These are phyloP conservation scores for Globisporangium canariense DNA, from an alignment of 352 stramenopile species.

Conservation along the genomic window DNA sequence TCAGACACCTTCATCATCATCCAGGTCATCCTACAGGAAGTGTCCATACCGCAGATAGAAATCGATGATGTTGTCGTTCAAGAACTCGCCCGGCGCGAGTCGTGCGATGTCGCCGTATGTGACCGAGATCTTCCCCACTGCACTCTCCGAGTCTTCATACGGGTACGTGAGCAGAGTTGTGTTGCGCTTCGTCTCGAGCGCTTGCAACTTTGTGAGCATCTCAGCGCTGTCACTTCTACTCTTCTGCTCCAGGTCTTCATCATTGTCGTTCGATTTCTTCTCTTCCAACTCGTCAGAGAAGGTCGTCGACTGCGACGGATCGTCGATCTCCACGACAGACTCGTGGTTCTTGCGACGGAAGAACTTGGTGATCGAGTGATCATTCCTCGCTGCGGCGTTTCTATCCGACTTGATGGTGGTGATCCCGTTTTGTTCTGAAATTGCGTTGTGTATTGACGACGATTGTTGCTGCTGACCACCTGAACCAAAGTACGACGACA, in stretches of 20 bases:
- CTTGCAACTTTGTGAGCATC: slow-evolving; percentile 2
- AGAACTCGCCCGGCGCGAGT: slow-evolving; percentile 87
- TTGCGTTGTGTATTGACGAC: background rate
- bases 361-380: slow-evolving; percentile 14
- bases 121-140: slow-evolving; percentile 56
- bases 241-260: background rate
- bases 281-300: background rate
- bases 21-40: background rate
- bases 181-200: background rate
- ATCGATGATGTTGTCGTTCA: slow-evolving; percentile 93
- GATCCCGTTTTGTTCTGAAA: background rate
- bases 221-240: background rate
- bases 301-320: slow-evolving; percentile 5
- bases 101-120: slow-evolving; percentile 85
- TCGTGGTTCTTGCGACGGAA: slow-evolving; percentile 1
- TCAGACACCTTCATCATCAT: background rate
- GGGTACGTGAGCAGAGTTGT: slow-evolving; percentile 50
- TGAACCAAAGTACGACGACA: slow-evolving; percentile 24
- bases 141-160: slow-evolving; percentile 45
- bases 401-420: background rate
- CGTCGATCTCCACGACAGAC: slow-evolving; percentile 18
- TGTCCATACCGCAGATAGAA: slow-evolving; percentile 85
- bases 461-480: background rate
- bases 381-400: background rate
- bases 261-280: background rate